Percentiles rank a stretch among this genome's conserved stretches.
Evolutionary conservation across 2,329 filamentous ascomycete genomes (phyloP).

Genomic region (Neonectria sp.): DNA sequence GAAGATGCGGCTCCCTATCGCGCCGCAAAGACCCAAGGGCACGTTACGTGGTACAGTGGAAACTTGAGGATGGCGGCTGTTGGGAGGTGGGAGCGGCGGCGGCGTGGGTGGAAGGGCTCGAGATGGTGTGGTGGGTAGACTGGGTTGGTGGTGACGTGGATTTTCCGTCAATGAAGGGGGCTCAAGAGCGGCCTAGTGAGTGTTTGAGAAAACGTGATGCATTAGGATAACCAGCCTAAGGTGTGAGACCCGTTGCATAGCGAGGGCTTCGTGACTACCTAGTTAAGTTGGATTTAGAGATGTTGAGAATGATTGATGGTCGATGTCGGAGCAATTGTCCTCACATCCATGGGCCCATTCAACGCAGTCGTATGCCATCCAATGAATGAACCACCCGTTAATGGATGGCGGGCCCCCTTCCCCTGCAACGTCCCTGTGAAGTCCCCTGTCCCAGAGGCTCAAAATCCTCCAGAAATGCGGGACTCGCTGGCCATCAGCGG

Average conservation of each 20-base stretch:
- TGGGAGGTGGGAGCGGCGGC: not conserved
- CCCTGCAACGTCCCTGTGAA: not conserved
- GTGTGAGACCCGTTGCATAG: not conserved
- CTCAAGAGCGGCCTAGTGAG: slow-evolving; percentile 1
- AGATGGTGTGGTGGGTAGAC: not conserved
- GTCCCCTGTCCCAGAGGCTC: not conserved
- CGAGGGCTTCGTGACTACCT: not conserved
- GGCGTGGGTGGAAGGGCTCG: not conserved
- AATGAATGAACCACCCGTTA: not conserved
- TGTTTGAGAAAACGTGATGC: not conserved
- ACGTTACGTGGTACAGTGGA: slow-evolving; percentile 6
- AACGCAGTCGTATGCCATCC: not conserved
- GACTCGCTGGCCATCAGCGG: slow-evolving; percentile 10
- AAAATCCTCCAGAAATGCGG: not conserved
- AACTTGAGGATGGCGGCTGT: slow-evolving; percentile 2
- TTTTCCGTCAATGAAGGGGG: not conserved
- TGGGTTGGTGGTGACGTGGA: not conserved
- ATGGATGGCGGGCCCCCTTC: not conserved
- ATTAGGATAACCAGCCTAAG: not conserved
- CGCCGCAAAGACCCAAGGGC: slow-evolving; percentile 14
- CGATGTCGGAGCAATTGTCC: not conserved
- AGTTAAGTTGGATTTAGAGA: not conserved
- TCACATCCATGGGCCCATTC: not conserved
- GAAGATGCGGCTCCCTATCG: slow-evolving; percentile 38
- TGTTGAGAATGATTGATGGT: not conserved